phyloP scores from a whole-genome alignment of 495 filamentous ascomycete genomes.

The Hypoxylon trugodes region DNA sequence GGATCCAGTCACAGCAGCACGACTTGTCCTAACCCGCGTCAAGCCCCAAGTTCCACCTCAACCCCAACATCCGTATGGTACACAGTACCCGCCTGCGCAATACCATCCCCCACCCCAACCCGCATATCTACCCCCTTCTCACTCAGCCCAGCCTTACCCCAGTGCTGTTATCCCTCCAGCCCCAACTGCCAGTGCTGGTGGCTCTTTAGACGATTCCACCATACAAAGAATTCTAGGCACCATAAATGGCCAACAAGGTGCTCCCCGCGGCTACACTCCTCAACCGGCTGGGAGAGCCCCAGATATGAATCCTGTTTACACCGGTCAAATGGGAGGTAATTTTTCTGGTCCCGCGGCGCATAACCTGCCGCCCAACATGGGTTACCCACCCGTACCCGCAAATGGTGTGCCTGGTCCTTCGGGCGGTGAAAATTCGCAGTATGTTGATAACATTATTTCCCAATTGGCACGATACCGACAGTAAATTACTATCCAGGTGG shows the following conservation, averaged over 20 bases:
- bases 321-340: constrained; percentile 30
- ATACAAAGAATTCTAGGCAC: constrained; percentile 77
- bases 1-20: constrained; percentile 77
- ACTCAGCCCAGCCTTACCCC: constrained; percentile 35
- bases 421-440: constrained; percentile 46
- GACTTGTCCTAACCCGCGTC: constrained; percentile 79
- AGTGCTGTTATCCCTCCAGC: constrained; percentile 4
- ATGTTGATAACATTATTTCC: constrained; percentile 61
- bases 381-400: constrained; percentile 31
- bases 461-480: constrained; percentile 56
- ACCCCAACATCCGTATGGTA: constrained; percentile 31
- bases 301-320: constrained; percentile 15
- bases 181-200: constrained; percentile 31
- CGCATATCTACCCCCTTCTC: constrained; percentile 12
- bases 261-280: constrained; percentile 23
- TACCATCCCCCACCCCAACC: constrained; percentile 34
- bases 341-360: constrained; percentile 34
- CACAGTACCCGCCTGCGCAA: constrained; percentile 25
- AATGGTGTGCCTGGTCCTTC: constrained; percentile 38
- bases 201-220: constrained; percentile 73
- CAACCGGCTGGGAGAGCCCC: constrained; percentile 5
- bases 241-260: constrained; percentile 59
- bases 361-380: constrained; percentile 21
- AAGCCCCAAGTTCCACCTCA: constrained; percentile 58
- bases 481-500: constrained; percentile 39